Base-by-base conservation (phyloP, 805 yeast species). In the Metschnikowia santaceciliae region DNA sequence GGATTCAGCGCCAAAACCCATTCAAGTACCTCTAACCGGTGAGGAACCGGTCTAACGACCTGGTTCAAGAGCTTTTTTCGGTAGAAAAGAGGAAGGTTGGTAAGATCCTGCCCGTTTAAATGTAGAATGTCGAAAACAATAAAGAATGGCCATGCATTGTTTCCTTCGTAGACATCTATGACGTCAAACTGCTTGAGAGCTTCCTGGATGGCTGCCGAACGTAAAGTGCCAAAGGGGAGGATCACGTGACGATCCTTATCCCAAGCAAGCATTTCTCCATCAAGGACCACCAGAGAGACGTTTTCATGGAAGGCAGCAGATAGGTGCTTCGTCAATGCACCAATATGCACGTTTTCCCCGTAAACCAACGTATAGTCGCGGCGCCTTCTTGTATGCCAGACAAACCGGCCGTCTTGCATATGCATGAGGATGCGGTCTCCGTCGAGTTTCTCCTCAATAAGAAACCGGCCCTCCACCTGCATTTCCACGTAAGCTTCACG, bases 231-330 rank as follows among this genome's bases (percentile, higher is more conserved):
- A 70, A 89, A 89, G 0, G 97, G 96, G 20, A 90, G 69, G 3
- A 89, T 74, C 1, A 70, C 69, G 34, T 78, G 63, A 50, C 74
- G 68, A 42, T 66, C 71, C 48, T 81, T 80, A 66, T 91, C 96
- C 77, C 82, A 90, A 0, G 95, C 89, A 1, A 92, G 83, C 92
- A 92, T 88, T 66, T 92, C 99, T 0, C 98, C 97, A 68, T 92
- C 99, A 4, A 92, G 61, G 5, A 86, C 75, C 20, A 72, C 55
- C 56, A 67, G 64, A 6, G 64, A 63, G 4, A 80, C 69, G 33
- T 61, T 67, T 4, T 66, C 67, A 7, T 73, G 64, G 52, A 78
- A 73, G 2, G 76, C 70, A 5, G 74, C 62, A 1, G 63, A 56
- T 35, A 87, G 60, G 57, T 79, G 72, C 41, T 75, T 77, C 0